Evolutionary conservation across 768 basidiomycete genomes (phyloP).

Genomic region (Xanthoconium purpureum): DNA sequence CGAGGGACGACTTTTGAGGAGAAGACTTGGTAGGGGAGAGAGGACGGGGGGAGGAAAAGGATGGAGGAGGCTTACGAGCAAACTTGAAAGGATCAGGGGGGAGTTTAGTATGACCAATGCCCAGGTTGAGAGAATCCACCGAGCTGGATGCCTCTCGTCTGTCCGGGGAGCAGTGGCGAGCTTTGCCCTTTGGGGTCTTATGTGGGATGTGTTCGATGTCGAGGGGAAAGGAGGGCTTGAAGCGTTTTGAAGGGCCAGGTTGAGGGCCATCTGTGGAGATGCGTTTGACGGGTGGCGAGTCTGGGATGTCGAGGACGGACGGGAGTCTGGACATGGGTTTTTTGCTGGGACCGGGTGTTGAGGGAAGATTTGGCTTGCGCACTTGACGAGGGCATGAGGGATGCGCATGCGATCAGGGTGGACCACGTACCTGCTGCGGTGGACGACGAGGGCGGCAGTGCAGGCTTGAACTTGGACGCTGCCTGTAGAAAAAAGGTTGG

Average conservation of each 20-base stretch:
- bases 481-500: background rate
- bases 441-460: background rate
- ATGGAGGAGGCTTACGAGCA: background rate
- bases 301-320: slow-evolving; percentile 12
- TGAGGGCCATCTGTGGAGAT: slow-evolving; percentile 24
- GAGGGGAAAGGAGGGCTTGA: slow-evolving; percentile 18
- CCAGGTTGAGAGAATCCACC: slow-evolving; percentile 24
- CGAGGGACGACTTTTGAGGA: slow-evolving; percentile 3
- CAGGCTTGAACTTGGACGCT: slow-evolving; percentile 47
- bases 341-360: slow-evolving; percentile 43
- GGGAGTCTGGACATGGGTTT: slow-evolving; percentile 9
- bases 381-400: slow-evolving; percentile 18
- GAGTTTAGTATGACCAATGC: background rate
- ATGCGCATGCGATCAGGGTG: background rate
- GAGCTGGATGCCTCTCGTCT: slow-evolving; percentile 15
- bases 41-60: background rate
- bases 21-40: slow-evolving; percentile 1
- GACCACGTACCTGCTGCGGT: slow-evolving; percentile 12
- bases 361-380: slow-evolving; percentile 37
- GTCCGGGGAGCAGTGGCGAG: slow-evolving; percentile 18
- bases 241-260: slow-evolving; percentile 29
- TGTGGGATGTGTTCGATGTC: slow-evolving; percentile 27
- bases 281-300: slow-evolving; percentile 31
- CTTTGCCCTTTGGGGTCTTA: slow-evolving; percentile 5
- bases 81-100: slow-evolving; percentile 22